Percentiles rank a stretch among this genome's conserved stretches.
phyloP scores from a whole-genome alignment of 225 moss, liverwort and hornwort species.

The Lunularia cruciata region DNA sequence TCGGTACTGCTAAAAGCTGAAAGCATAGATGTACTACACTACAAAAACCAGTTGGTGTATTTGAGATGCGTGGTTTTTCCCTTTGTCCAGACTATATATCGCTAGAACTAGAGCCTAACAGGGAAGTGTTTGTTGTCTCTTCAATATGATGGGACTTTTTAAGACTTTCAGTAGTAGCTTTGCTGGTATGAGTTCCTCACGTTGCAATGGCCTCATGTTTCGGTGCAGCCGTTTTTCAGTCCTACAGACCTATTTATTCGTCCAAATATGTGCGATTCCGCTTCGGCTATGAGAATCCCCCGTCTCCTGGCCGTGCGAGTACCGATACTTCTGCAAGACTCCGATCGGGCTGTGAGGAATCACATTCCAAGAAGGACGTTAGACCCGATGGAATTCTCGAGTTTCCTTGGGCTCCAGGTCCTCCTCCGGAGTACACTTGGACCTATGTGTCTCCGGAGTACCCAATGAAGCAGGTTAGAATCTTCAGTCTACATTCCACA shows the following conservation, averaged over 20 bases:
- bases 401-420: slow-evolving; percentile 5
- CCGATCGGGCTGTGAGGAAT: slow-evolving; percentile 32
- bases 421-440: slow-evolving; percentile 53
- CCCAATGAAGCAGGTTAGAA: slow-evolving; percentile 68
- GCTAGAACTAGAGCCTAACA: too few species aligned
- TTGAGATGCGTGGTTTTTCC: too few species aligned
- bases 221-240: slow-evolving; percentile 58
- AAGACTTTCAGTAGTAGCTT: too few species aligned
- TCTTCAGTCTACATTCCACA: too few species aligned
- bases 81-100: too few species aligned
- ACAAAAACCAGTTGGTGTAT: too few species aligned
- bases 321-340: too few species aligned
- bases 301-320: too few species aligned
- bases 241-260: slow-evolving; percentile 58
- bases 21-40: too few species aligned
- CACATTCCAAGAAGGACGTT: slow-evolving; percentile 29
- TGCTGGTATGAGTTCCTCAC: neutral
- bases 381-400: neutral
- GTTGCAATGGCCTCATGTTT: neutral
- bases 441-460: slow-evolving; percentile 71
- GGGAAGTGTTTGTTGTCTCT: too few species aligned
- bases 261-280: slow-evolving; percentile 65
- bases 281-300: slow-evolving; percentile 43
- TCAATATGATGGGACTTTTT: too few species aligned
- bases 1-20: too few species aligned